Base-by-base conservation (phyloP, 1,284 basidiomycete species). In the Trichosporon sp. region DNA sequence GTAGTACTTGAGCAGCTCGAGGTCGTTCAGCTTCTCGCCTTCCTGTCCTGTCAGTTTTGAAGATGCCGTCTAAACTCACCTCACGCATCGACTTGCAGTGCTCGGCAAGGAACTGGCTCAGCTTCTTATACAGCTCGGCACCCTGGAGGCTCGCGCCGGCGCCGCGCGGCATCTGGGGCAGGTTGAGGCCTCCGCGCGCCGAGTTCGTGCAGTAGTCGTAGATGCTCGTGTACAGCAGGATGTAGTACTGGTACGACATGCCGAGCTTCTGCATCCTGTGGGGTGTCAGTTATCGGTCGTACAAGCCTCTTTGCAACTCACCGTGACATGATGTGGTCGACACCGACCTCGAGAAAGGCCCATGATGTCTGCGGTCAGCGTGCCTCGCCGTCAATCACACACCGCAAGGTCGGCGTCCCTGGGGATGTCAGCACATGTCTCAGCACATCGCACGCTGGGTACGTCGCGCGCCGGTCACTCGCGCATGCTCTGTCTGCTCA, bases 111-210 rank as follows among this genome's bases (percentile, higher is more conserved):
- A 95, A 98, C 64, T 87, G 85, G 75, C 90, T 91, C 75, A 98
- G 87, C 78, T 93, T 91, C 79, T 91, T 91, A 83, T 98, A 98
- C 72, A 98, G 85, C 86, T 98, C 95, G 29, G 93, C 91, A 68
- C 95, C 95, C 87, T 98, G 95, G 75, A 98, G 85, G 85, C 94
- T 95, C 68, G 95, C 94, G 72, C 95, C 95, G 73, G 91, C 92
- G 7, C 56, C 56, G 56, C 56, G 56, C 27, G 56, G 56, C 91
- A 82, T 68, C 23, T 73, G 64, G 56, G 72, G 69, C 42, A 78
- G 77, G 23, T 73, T 62, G 65, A 70, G 34, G 13, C 66, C 62
- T 15, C 63, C 53, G 51, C 68, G 65, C 53, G 63, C 70, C 32
- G 71, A 67, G 23, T 75, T 71, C 25, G 93, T 98, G 82, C 95